Evolutionary conservation across 1,284 basidiomycete species (phyloP).

Genomic region (Trichosporon sp.): DNA sequence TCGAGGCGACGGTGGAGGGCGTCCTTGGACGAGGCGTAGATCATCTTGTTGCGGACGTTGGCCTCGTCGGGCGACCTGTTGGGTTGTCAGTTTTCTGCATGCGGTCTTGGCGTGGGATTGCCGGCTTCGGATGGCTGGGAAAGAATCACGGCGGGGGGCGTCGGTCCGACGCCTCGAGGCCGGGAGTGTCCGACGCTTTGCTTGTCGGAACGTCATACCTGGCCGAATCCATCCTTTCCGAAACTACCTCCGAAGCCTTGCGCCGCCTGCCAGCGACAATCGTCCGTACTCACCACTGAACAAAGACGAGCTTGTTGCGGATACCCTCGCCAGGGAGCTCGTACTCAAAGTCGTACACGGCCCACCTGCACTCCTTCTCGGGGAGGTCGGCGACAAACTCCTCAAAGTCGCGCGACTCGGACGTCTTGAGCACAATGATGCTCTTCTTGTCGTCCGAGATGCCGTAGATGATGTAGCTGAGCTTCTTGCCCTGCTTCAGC

Average conservation of each 20-base stretch:
- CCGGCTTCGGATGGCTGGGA: not conserved
- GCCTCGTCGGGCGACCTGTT: conserved; percentile 80
- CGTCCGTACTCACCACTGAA: conserved; percentile 60
- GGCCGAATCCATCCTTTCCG: too few species aligned
- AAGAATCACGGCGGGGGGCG: too few species aligned
- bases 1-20: conserved; percentile 66
- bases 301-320: conserved; percentile 86
- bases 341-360: conserved; percentile 87
- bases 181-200: too few species aligned
- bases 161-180: too few species aligned
- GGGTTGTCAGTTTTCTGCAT: not conserved
- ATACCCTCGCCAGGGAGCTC: conserved; percentile 69
- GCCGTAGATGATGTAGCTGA: conserved; percentile 81
- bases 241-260: too few species aligned
- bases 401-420: conserved; percentile 59
- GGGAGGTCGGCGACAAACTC: conserved; percentile 73
- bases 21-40: conserved; percentile 87
- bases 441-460: conserved; percentile 63
- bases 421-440: conserved; percentile 67
- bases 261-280: too few species aligned
- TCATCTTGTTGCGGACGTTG: conserved; percentile 90
- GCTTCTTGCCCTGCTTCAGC: conserved; percentile 77
- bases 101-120: too few species aligned
- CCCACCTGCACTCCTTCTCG: conserved; percentile 73
- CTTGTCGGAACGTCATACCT: too few species aligned